Evolutionary conservation across 345 rosid species (phyloP).

Genomic region (Lenwebbia sp.): DNA sequence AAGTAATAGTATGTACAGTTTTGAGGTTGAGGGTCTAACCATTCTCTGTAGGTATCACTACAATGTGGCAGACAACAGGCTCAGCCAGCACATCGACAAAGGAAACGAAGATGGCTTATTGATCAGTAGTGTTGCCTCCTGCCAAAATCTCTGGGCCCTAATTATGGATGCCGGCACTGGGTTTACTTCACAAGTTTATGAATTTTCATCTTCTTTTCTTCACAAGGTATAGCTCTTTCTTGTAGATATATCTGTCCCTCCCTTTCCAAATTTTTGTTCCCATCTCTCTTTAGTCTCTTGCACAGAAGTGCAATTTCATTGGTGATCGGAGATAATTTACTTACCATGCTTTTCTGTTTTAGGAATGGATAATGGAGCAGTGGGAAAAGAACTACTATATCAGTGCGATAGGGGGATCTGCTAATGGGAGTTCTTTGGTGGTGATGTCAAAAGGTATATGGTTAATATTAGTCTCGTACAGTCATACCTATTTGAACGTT

Average conservation of each 20-base stretch:
- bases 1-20: background rate
- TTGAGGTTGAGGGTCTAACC: background rate
- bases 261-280: background rate
- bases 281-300: background rate
- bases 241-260: background rate
- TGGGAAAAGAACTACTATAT: conserved; percentile 97
- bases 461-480: background rate
- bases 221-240: conserved; percentile 24
- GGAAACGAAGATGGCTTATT: conserved; percentile 46
- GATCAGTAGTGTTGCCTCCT: conserved; percentile 42
- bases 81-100: conserved; percentile 39
- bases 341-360: background rate
- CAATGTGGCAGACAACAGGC: conserved; percentile 41
- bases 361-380: conserved; percentile 99
- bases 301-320: background rate
- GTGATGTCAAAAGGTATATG: conserved; percentile 88
- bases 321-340: background rate
- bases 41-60: conserved; percentile 33
- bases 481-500: background rate
- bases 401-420: conserved; percentile 71
- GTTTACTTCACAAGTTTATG: conserved; percentile 36
- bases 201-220: conserved; percentile 33
- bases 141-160: conserved; percentile 48
- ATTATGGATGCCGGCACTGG: conserved; percentile 55
- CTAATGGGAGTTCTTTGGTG: conserved; percentile 84